A percentile compares a stretch with the other conserved stretches of the same genome.
phyloP scores from a whole-genome alignment of 2,329 filamentous ascomycete species.

The Lasiodiplodia sp. region DNA sequence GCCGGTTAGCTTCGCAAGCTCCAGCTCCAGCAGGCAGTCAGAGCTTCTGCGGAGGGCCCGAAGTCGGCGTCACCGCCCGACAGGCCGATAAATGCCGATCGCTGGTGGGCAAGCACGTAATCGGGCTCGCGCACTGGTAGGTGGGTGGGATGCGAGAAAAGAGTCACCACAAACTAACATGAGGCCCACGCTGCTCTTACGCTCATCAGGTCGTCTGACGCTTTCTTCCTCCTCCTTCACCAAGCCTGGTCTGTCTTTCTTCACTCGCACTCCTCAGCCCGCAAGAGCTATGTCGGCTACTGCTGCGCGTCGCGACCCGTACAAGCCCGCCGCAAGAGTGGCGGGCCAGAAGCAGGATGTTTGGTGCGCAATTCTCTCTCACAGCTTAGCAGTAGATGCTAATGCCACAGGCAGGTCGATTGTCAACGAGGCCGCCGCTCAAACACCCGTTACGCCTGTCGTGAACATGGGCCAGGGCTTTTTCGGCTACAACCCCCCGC shows the following conservation, averaged over 20 bases:
- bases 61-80: slow-evolving; percentile 5
- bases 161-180: slow-evolving; percentile 14
- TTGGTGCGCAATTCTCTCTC: slow-evolving; percentile 51
- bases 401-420: slow-evolving; percentile 59
- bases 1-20: slow-evolving; percentile 5
- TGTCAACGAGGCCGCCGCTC: slow-evolving; percentile 71
- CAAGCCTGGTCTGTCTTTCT: not conserved
- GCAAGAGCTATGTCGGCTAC: slow-evolving; percentile 46
- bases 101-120: slow-evolving; percentile 23
- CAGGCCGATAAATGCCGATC: not conserved
- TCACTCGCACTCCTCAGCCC: slow-evolving; percentile 30
- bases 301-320: slow-evolving; percentile 47
- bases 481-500: slow-evolving; percentile 92
- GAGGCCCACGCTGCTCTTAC: slow-evolving; percentile 5
- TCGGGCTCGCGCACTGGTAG: slow-evolving; percentile 5
- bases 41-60: not conserved
- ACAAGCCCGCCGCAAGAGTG: slow-evolving; percentile 63
- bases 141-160: slow-evolving; percentile 16
- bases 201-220: slow-evolving; percentile 8
- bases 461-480: slow-evolving; percentile 77
- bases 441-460: slow-evolving; percentile 69
- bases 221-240: not conserved
- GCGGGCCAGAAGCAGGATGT: slow-evolving; percentile 65
- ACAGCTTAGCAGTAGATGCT: slow-evolving; percentile 14
- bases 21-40: not conserved